Evolutionary conservation across 345 rosid genomes (phyloP).

Genomic region (Xanthoceras sorbifolium): DNA sequence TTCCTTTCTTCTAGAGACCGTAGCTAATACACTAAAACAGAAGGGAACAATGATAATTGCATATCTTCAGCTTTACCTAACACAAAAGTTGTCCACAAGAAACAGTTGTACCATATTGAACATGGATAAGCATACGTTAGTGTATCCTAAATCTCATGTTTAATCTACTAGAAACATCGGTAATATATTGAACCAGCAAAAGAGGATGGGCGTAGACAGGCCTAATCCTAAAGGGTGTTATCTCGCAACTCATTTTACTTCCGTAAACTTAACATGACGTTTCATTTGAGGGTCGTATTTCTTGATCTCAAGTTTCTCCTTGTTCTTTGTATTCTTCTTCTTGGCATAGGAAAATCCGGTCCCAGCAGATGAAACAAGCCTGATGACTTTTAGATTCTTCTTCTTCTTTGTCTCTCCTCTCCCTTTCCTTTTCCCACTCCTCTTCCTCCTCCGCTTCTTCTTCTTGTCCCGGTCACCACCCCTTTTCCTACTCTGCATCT

Average conservation of each 20-base stretch:
- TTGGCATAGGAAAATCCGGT: conserved; percentile 33
- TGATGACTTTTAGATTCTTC: conserved; percentile 27
- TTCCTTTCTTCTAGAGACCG: not conserved
- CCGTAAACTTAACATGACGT: conserved; percentile 28
- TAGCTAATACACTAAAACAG: not conserved
- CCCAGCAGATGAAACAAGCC: conserved; percentile 27
- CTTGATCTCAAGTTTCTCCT: conserved; percentile 30
- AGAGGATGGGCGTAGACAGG: not conserved
- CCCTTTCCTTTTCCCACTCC: conserved; percentile 22
- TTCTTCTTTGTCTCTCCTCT: conserved; percentile 26
- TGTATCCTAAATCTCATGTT: not conserved
- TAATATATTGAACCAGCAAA: not conserved
- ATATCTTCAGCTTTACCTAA: not conserved
- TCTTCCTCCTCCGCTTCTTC: conserved; percentile 35
- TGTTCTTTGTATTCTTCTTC: conserved; percentile 24
- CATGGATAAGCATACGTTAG: not conserved
- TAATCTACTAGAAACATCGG: not conserved
- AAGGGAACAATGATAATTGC: not conserved
- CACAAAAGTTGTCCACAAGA: not conserved
- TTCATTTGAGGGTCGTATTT: conserved; percentile 33
- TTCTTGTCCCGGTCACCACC: conserved; percentile 34
- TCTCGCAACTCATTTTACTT: conserved; percentile 16
- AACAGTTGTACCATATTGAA: not conserved
- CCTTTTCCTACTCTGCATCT: conserved; percentile 34
- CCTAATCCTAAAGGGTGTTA: not conserved